phyloP scores from a whole-genome alignment of 805 yeast species.

The Schizosaccharomyces cryophilus region DNA sequence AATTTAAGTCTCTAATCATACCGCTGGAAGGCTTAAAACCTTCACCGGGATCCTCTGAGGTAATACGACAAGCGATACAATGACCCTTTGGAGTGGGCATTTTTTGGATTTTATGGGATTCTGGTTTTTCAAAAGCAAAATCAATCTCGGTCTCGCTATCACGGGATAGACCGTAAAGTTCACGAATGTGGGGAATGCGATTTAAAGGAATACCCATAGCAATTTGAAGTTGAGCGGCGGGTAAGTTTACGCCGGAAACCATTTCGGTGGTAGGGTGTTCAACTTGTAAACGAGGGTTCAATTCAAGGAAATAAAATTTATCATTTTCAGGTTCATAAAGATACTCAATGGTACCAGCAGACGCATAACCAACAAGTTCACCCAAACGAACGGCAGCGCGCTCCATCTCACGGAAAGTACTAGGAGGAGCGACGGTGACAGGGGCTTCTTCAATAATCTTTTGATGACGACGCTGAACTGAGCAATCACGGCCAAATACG shows the following conservation, averaged over 20 bases:
- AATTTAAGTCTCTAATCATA: slow-evolving; percentile 80
- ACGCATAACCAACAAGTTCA: slow-evolving; percentile 86
- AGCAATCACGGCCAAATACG: slow-evolving; percentile 94
- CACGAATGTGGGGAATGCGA: slow-evolving; percentile 75
- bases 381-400: slow-evolving; percentile 94
- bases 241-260: slow-evolving; percentile 95
- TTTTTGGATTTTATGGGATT: slow-evolving; percentile 56
- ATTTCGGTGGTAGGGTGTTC: slow-evolving; percentile 99
- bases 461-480: slow-evolving; percentile 98
- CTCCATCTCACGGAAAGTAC: slow-evolving; percentile 79
- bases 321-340: slow-evolving; percentile 82
- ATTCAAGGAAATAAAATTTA: slow-evolving; percentile 84
- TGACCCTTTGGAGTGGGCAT: slow-evolving; percentile 93
- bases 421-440: slow-evolving; percentile 72
- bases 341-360: slow-evolving; percentile 98
- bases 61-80: slow-evolving; percentile 96
- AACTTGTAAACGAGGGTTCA: slow-evolving; percentile 95
- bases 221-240: slow-evolving; percentile 94
- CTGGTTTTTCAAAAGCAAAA: slow-evolving; percentile 58
- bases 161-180: slow-evolving; percentile 87
- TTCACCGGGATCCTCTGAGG: slow-evolving; percentile 97
- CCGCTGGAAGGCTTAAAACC: slow-evolving; percentile 99
- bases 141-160: slow-evolving; percentile 76
- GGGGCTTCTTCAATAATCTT: slow-evolving; percentile 98
- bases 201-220: slow-evolving; percentile 99